Percentiles rank a stretch among this genome's conserved stretches.
These are phyloP conservation scores for Elsinoe perseae DNA, from an alignment of 2,329 filamentous ascomycete species.

Conservation along the genomic window DNA sequence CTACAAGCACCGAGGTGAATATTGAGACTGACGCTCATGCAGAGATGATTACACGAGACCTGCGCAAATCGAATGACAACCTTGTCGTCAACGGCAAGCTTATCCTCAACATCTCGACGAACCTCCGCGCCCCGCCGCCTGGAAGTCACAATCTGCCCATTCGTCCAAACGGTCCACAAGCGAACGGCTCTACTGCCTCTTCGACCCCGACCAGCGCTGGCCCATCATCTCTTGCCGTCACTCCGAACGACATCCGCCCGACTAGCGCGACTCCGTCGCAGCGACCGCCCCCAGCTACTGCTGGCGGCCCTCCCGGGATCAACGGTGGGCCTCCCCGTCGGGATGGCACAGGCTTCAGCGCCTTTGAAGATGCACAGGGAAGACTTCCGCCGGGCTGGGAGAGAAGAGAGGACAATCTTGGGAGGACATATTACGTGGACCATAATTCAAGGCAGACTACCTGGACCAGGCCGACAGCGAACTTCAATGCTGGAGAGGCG, in stretches of 20 bases:
- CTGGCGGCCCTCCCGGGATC: constrained; percentile 24
- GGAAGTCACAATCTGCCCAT: constrained; percentile 28
- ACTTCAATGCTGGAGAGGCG: constrained; percentile 67
- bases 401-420: constrained; percentile 86
- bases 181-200: constrained; percentile 31
- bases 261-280: constrained; percentile 23
- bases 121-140: constrained; percentile 49
- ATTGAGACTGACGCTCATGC: constrained; percentile 24
- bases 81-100: constrained; percentile 96
- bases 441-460: constrained; percentile 95
- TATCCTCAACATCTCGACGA: constrained; percentile 92
- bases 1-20: constrained; percentile 4
- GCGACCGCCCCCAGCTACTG: constrained; percentile 23
- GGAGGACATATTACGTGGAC: constrained; percentile 95
- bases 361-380: constrained; percentile 94
- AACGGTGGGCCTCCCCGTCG: constrained; percentile 31
- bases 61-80: constrained; percentile 97
- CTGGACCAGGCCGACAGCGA: constrained; percentile 82
- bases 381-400: constrained; percentile 92
- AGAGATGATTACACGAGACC: constrained; percentile 95
- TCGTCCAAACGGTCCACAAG: constrained; percentile 29
- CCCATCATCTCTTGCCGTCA: constrained; percentile 26
- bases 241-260: constrained; percentile 22
- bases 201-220: constrained; percentile 37
- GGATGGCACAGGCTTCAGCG: constrained; percentile 55